Evolutionary conservation across 768 basidiomycete species (phyloP), one percentile per base, ranked within the genome.

Genomic region (Rossbeevera mucosa): DNA sequence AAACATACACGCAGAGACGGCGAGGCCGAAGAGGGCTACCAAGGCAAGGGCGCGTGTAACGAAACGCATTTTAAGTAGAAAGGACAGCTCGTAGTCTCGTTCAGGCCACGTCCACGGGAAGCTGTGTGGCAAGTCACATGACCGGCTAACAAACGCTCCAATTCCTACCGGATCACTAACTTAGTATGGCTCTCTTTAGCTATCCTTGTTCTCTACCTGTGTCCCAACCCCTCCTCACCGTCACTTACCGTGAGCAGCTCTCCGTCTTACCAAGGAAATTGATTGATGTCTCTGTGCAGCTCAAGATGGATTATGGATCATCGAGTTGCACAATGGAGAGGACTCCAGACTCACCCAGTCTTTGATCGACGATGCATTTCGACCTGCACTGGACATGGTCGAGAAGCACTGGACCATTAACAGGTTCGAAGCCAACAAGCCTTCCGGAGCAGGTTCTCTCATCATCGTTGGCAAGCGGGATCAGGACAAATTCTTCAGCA

Each of bases 401-500:
- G 90, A 93, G 69, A 72, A 73, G 26, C 80, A 86, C 51, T 93
- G 91, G 90, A 71, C 79, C 13, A 68, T 72, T 30, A 73, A 74
- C 42, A 80, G 79, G 73, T 72, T 77, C 26, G 56, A 71, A 40
- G 77, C 76, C 53, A 74, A 80, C 13, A 52, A 53, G 8, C 29
- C 74, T 75, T 58, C 73, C 7, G 85, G 81, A 26, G 76, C 75
- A 47, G 90, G 88, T 31, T 83, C 86, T 4, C 68, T 93, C 26
- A 83, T 92, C 54, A 84, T 93, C 48, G 83, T 88, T 7, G 90
- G 91, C 4, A 81, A 80, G 54, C 76, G 74, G 55, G 75, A 77
- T 54, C 90, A 93, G 66, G 82, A 91, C 67, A 93, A 91, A 68
- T 93, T 91, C 75, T 93, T 93, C 69, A 89, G 86, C 70, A 92